Percentiles rank a stretch among this genome's conserved stretches.
phyloP scores from a whole-genome alignment of 176 grass and related monocot species.

The Melocanna baccifera region DNA sequence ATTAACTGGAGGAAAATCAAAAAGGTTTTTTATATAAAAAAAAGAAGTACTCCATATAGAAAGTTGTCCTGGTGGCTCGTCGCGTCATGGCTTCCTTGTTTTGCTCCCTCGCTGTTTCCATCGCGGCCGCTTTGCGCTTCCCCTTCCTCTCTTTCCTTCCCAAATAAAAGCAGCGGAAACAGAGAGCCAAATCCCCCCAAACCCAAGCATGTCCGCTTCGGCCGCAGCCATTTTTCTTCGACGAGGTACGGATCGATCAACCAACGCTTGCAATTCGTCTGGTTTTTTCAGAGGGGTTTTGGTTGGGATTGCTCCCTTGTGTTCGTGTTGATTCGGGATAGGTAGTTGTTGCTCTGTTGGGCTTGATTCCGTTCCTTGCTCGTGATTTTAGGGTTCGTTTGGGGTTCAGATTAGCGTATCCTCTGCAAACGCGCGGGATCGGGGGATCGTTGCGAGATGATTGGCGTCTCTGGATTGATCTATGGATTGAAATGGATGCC shows the following conservation, averaged over 20 bases:
- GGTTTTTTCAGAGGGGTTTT: not conserved
- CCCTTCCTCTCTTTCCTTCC: not conserved
- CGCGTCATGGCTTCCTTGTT: not conserved
- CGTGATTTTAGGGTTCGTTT: not conserved
- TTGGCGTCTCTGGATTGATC: not conserved
- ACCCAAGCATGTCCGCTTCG: not conserved
- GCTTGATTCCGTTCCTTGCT: not conserved
- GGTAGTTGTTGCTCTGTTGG: not conserved
- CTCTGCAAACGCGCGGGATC: not conserved
- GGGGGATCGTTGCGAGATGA: not conserved
- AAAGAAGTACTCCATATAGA: too few relatives aligned
- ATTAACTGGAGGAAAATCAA: not conserved
- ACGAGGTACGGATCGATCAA: not conserved
- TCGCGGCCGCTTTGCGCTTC: not conserved
- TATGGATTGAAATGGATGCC: not conserved
- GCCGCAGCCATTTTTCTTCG: not conserved
- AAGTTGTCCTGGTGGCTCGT: not conserved
- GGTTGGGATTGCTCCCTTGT: not conserved
- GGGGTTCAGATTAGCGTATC: not conserved
- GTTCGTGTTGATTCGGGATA: not conserved
- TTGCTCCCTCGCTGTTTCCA: not conserved
- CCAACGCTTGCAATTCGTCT: not conserved
- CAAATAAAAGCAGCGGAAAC: not conserved
- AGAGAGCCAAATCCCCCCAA: not conserved
- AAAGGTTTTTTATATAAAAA: not conserved